Evolutionary conservation across 345 rosid genomes (phyloP), one percentile per base, ranked within the genome.

Genomic region (Hypericum androsaemum): DNA sequence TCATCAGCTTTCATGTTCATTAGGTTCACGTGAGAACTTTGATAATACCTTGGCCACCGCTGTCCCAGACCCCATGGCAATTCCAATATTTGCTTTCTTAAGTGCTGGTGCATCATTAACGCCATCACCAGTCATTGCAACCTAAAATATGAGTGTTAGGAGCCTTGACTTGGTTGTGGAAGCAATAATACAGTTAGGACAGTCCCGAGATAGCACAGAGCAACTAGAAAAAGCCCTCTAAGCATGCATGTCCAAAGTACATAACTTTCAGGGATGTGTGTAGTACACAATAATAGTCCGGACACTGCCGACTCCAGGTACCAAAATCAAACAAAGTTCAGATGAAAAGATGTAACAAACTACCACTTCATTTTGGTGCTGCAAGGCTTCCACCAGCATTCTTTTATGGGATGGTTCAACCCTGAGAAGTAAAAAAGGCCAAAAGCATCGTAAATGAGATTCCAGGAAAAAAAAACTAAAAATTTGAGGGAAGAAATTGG

Each of bases 51-150:
- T 92, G 51, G 98, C 98, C 71, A 88, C 98, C 47, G 97, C 95
- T 64, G 97, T 92, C 72, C 97, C 98, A 68, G 98, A 92, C 68
- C 98, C 98, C 97, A 92, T 92, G 46, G 98, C 98, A 71, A 92
- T 79, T 62, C 98, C 98, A 59, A 92, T 92, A 69, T 92, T 81
- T 58, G 98, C 97, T 77, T 88, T 92, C 79, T 83, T 92, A 38
- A 92, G 61, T 6, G 98, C 98, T 71, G 98, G 97, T 60, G 97
- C 98, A 80, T 92, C 98, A 74, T 92, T 92, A 52, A 92, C 98
- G 50, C 98, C 98, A 66, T 92, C 98, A 58, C 98, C 98, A 59
- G 98, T 92, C 98, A 92, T 88, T 64, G 98, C 98, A 68, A 92
- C 98, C 98, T 92, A 67, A 50, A 38, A 71, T 43, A 58, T 47